These are phyloP conservation scores for Colletotrichum filicis DNA, from an alignment of 2,329 filamentous ascomycete species.

Conservation along the genomic window DNA sequence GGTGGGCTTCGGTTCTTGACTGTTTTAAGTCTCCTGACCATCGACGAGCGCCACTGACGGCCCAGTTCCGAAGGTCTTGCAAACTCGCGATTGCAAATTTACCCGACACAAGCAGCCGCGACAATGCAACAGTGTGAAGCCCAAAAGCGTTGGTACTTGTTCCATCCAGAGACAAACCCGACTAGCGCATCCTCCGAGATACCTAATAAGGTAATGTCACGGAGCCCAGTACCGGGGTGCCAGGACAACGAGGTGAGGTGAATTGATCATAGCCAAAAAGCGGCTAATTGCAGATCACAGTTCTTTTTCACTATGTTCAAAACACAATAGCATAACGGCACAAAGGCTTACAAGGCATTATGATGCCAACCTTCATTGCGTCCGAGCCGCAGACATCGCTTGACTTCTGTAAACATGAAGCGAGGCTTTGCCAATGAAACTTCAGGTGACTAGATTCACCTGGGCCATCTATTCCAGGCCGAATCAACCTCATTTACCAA, in stretches of 20 bases:
- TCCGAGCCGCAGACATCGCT: too few relatives aligned
- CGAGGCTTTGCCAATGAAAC: too few relatives aligned
- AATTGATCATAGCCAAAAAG: not conserved
- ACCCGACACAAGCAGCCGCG: not conserved
- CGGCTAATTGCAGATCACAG: slow-evolving; percentile 28
- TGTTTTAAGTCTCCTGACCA: not conserved
- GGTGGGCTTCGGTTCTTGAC: not conserved
- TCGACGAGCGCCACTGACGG: not conserved
- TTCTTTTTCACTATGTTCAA: not conserved
- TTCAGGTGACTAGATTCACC: too few relatives aligned
- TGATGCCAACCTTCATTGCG: too few relatives aligned
- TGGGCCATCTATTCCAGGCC: too few relatives aligned
- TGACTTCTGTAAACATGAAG: too few relatives aligned
- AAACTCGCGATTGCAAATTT: not conserved
- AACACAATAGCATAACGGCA: not conserved
- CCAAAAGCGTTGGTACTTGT: not conserved
- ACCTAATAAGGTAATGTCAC: slow-evolving; percentile 1
- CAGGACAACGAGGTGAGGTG: too few relatives aligned
- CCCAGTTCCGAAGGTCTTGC: not conserved
- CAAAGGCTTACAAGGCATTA: too few relatives aligned
- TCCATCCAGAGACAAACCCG: not conserved
- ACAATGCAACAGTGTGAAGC: not conserved
- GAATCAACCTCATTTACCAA: not conserved
- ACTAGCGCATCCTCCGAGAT: slow-evolving; percentile 4
- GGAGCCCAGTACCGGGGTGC: not conserved